phyloP scores from a whole-genome alignment of 23 red algal genomes.

The Gracilaria domingensis region DNA sequence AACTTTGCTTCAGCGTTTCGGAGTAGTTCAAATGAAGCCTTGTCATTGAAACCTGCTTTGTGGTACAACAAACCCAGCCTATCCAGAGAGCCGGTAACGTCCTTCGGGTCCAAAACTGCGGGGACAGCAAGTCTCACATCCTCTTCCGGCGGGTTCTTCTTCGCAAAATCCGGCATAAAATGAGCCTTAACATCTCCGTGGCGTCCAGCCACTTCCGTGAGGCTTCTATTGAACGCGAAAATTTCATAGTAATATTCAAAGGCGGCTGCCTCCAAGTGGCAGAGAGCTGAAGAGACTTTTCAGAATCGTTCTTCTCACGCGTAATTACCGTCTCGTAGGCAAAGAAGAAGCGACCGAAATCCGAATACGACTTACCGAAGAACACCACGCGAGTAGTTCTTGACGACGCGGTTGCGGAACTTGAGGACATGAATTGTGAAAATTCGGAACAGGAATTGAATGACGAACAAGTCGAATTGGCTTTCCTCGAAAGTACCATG shows the following conservation, averaged over 20 bases:
- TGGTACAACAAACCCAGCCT: not conserved
- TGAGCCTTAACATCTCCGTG: not conserved
- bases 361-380: not conserved
- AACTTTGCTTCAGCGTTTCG: not conserved
- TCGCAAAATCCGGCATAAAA: not conserved
- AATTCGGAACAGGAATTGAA: no score
- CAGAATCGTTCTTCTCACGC: not conserved
- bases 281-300: conserved; percentile 3
- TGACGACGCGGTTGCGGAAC: no score
- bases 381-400: no score
- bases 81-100: not conserved
- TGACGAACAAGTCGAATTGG: no score
- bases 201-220: not conserved
- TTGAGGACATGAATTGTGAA: no score
- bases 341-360: conserved; percentile 30
- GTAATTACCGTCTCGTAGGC: not conserved
- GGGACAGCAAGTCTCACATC: not conserved
- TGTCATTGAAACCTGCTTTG: conserved; percentile 1
- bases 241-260: conserved; percentile 45
- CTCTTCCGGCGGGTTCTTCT: not conserved
- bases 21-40: not conserved
- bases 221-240: not conserved
- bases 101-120: not conserved
- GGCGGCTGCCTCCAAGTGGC: not conserved
- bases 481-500: no score